A percentile compares a stretch with the other conserved stretches of the same genome.
Evolutionary conservation across 2,329 filamentous ascomycete species (phyloP).

Genomic region (Trichoderma sp.): DNA sequence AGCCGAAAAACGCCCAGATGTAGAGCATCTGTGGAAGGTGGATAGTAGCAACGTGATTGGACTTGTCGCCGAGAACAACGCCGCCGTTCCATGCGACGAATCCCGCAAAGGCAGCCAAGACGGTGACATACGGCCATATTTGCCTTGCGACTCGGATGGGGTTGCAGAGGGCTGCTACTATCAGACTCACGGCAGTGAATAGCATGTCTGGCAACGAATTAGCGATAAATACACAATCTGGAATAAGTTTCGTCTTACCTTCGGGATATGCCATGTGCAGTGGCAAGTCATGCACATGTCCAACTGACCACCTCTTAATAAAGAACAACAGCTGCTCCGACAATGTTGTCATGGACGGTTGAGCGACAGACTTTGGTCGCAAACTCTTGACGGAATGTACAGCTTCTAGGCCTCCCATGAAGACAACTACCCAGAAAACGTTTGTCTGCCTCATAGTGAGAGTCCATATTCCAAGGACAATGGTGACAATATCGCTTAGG

Average conservation of each 20-base stretch:
- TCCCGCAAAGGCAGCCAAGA: slow-evolving; percentile 66
- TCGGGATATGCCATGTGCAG: slow-evolving; percentile 50
- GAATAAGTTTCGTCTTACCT: slow-evolving; percentile 43
- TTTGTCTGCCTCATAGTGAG: slow-evolving; percentile 91
- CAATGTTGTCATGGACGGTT: slow-evolving; percentile 36
- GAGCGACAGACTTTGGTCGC: slow-evolving; percentile 34
- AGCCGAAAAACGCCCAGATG: slow-evolving; percentile 84
- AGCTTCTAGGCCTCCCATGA: slow-evolving; percentile 65
- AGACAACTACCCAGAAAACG: slow-evolving; percentile 89
- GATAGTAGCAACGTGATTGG: slow-evolving; percentile 86
- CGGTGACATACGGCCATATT: slow-evolving; percentile 60
- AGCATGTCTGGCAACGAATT: slow-evolving; percentile 49
- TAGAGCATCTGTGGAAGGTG: slow-evolving; percentile 94
- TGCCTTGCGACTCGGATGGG: slow-evolving; percentile 47
- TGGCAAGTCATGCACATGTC: slow-evolving; percentile 57
- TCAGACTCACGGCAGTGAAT: slow-evolving; percentile 64
- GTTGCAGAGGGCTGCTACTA: slow-evolving; percentile 56
- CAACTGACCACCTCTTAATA: slow-evolving; percentile 47
- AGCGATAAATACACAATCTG: background rate
- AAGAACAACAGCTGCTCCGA: slow-evolving; percentile 42
- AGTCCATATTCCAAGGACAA: slow-evolving; percentile 63
- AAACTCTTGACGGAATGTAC: slow-evolving; percentile 53
- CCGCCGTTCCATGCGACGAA: slow-evolving; percentile 89
- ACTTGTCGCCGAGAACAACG: slow-evolving; percentile 95
- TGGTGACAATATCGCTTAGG: slow-evolving; percentile 44